Base-by-base conservation (phyloP, 331 rosid species). In the Cydonia oblonga region DNA sequence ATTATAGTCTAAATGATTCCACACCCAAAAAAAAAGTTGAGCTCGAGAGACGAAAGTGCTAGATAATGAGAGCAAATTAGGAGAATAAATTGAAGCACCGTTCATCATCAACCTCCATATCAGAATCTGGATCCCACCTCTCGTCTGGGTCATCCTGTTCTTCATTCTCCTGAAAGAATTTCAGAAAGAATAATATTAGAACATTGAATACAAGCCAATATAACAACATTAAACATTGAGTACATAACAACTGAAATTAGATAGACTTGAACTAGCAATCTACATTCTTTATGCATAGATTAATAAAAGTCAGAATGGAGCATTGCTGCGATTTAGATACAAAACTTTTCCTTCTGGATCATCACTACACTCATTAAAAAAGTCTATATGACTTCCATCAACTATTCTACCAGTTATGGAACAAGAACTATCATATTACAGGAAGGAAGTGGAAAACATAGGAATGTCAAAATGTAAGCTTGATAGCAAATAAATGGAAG, bases 111-210 rank as follows among this genome's bases (percentile, higher is more conserved):
- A 86, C 56, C 33, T 93, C 92, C 96, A 89, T 85, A 64, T 86
- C 95, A 44, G 92, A 90, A 80, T 86, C 96, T 3, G 79, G 87
- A 80, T 89, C 95, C 92, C 90, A 87, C 65, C 83, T 83, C 76
- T 81, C 91, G 62, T 90, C 89, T 64, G 71, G 70, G 59, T 86
- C 79, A 19, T 88, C 96, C 4, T 80, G 90, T 68, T 93, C 96
- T 76, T 90, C 97, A 68, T 90, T 88, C 3, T 84, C 92, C 97
- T 93, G 71, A 81, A 84, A 23, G 73, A 62, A n/a, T 13, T 38
- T 38, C n/a, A 3, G 9, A 35, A 10, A 14, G 44, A 38, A 38
- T 10, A 38, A 38, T 38, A 38, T 9, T 33, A 46, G 29, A 70
- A 38, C 33, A 66, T 22, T 29, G 35, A 71, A 53, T 54, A 57